phyloP scores from a whole-genome alignment of 2,329 filamentous ascomycete genomes.

The Dothideomycetes sp. region DNA sequence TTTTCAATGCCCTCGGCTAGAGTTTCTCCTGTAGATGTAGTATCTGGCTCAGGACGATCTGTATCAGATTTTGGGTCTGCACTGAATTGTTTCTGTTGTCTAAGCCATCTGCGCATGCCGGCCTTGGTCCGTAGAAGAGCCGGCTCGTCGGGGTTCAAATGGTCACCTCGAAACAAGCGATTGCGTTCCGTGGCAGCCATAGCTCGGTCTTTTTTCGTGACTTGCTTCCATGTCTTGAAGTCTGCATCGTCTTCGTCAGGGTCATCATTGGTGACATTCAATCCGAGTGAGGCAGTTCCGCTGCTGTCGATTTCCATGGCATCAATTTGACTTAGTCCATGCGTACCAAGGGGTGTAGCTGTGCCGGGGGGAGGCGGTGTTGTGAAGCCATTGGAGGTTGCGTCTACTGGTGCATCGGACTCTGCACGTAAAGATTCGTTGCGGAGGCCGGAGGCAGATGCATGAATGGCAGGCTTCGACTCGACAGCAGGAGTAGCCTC shows the following conservation, averaged over 20 bases:
- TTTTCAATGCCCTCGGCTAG: slow-evolving; percentile 92
- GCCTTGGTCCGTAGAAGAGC: slow-evolving; percentile 75
- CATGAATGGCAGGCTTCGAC: slow-evolving; percentile 52
- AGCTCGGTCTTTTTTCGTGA: slow-evolving; percentile 92
- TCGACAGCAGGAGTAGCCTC: slow-evolving; percentile 72
- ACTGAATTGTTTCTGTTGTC: slow-evolving; percentile 51
- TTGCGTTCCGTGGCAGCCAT: slow-evolving; percentile 75
- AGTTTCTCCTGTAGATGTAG: slow-evolving; percentile 53
- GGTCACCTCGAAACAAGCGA: slow-evolving; percentile 74
- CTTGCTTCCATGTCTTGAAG: slow-evolving; percentile 97
- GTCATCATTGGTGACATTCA: slow-evolving; percentile 60
- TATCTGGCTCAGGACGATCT: slow-evolving; percentile 35
- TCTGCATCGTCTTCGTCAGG: slow-evolving; percentile 77
- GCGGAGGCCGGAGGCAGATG: slow-evolving; percentile 37
- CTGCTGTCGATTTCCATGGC: slow-evolving; percentile 75
- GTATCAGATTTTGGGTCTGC: slow-evolving; percentile 35
- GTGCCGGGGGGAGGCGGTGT: slow-evolving; percentile 67
- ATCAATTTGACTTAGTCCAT: slow-evolving; percentile 70
- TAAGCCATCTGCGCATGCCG: slow-evolving; percentile 80
- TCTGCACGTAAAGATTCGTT: slow-evolving; percentile 50
- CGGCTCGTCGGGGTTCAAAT: slow-evolving; percentile 76
- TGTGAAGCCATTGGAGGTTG: slow-evolving; percentile 70
- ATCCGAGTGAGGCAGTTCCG: slow-evolving; percentile 48
- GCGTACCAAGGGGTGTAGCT: slow-evolving; percentile 61
- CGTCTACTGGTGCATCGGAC: slow-evolving; percentile 64